Evolutionary conservation across 345 rosid genomes (phyloP).

Genomic region (Reutealis trisperma): DNA sequence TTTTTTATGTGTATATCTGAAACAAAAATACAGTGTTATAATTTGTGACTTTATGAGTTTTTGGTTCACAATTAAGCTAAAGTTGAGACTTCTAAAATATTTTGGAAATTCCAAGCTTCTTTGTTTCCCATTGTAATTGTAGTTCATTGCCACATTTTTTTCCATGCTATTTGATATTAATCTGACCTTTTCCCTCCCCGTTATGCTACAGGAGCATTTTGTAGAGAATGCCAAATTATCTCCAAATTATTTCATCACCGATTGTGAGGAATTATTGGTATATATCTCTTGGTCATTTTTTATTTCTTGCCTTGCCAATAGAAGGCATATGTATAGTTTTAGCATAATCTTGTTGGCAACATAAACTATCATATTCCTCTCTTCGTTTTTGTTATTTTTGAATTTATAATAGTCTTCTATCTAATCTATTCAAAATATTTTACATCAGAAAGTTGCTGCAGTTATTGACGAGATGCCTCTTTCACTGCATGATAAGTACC

Average conservation of each 20-base stretch:
- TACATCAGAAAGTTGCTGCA: slow-evolving; percentile 69
- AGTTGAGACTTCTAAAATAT: background rate
- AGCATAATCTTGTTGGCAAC: slow-evolving; percentile 14
- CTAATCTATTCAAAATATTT: slow-evolving; percentile 16
- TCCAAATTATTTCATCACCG: slow-evolving; percentile 73
- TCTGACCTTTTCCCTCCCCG: slow-evolving; percentile 16
- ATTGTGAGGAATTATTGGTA: slow-evolving; percentile 82
- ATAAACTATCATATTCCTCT: background rate
- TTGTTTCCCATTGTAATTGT: background rate
- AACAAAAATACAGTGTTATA: background rate
- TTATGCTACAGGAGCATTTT: slow-evolving; percentile 69
- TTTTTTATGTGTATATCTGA: background rate
- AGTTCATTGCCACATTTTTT: background rate
- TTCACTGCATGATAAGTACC: slow-evolving; percentile 69
- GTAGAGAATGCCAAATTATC: slow-evolving; percentile 81
- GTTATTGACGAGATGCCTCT: slow-evolving; percentile 80
- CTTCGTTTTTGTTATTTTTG: background rate
- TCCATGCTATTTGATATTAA: background rate
- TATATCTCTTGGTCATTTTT: background rate
- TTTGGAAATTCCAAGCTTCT: background rate
- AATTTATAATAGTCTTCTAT: background rate
- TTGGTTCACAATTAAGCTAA: background rate
- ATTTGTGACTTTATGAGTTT: background rate
- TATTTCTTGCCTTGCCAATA: background rate
- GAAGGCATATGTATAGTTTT: slow-evolving; percentile 1